Evolutionary conservation across 495 filamentous ascomycete genomes (phyloP).

Genomic region (Penicillium paradoxum): DNA sequence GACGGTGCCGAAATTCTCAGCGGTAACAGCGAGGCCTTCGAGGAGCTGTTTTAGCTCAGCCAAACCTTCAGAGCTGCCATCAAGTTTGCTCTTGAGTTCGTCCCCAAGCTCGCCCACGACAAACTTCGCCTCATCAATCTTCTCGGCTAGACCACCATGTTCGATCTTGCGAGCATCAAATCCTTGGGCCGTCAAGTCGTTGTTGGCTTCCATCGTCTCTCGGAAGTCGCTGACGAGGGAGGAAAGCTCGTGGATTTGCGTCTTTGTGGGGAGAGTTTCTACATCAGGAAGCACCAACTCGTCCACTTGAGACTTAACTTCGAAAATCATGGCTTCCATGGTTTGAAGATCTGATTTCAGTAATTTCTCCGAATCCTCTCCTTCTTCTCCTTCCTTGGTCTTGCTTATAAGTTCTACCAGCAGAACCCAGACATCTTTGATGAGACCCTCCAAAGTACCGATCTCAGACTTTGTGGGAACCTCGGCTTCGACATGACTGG

Average conservation of each 20-base stretch:
- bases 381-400: conserved; percentile 39
- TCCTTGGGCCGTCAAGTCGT: conserved; percentile 68
- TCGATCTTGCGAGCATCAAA: conserved; percentile 73
- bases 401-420: conserved; percentile 73
- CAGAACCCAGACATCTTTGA: conserved; percentile 66
- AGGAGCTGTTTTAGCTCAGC: conserved; percentile 56
- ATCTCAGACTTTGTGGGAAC: conserved; percentile 73
- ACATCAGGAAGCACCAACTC: conserved; percentile 64
- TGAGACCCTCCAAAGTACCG: conserved; percentile 63
- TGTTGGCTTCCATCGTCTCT: conserved; percentile 61
- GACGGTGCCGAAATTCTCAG: conserved; percentile 53
- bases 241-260: conserved; percentile 59
- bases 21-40: conserved; percentile 55
- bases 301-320: conserved; percentile 70
- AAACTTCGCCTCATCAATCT: conserved; percentile 54
- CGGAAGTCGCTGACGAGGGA: conserved; percentile 66
- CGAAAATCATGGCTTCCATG: conserved; percentile 70
- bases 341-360: conserved; percentile 75
- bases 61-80: conserved; percentile 51
- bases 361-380: conserved; percentile 60
- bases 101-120: conserved; percentile 58
- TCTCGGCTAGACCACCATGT: conserved; percentile 52
- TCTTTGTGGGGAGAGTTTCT: conserved; percentile 57
- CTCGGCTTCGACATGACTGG: conserved; percentile 52
- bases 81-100: conserved; percentile 59